Evolutionary conservation across 768 basidiomycete genomes (phyloP), one percentile per base, ranked within the genome.

Genomic region (Antrodiella citrinella): DNA sequence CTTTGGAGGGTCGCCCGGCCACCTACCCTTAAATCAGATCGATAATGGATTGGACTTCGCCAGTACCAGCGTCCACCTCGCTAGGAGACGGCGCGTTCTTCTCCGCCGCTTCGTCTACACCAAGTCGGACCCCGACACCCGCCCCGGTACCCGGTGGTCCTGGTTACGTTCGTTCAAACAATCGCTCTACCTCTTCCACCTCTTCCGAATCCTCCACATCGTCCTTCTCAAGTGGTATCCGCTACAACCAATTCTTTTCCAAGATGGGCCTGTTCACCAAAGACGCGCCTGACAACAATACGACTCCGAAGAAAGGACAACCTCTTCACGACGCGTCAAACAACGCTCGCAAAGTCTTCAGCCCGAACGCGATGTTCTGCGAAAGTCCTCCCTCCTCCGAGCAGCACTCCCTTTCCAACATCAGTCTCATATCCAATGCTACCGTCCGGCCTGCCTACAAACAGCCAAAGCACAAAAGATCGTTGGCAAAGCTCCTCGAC

Each of bases 1-100:
- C n/a, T n/a, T n/a, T n/a, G n/a, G n/a, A n/a, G n/a, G n/a, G n/a
- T n/a, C n/a, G n/a, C n/a, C n/a, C n/a, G 77, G 15, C 75, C 74
- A 26, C 76, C 75, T 5, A 69, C 69, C 23, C 60, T 68, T 25
- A 55, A 55, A 44, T 51, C 51, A 45, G 54, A 55, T 24, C 52
- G 26, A 47, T 9, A n/a, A 18, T 19, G 30, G 30, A 35, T 35
- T 15, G 7, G 30, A 35, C 30, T 35, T 15, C 30, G 30, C 30
- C n/a, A n/a, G n/a, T n/a, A n/a, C n/a, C n/a, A n/a, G n/a, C n/a
- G n/a, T 35, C 30, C 7, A 35, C 7, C 30, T 35, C 30, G 7
- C 15, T 35, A 15, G 30, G 30, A 35, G 30, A 35, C 30, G 7
- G 30, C 30, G 30, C 15, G 7, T 15, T 35, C 30, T 35, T 35